Evolutionary conservation across 495 filamentous ascomycete species (phyloP).

Genomic region (Tuber calosporum): DNA sequence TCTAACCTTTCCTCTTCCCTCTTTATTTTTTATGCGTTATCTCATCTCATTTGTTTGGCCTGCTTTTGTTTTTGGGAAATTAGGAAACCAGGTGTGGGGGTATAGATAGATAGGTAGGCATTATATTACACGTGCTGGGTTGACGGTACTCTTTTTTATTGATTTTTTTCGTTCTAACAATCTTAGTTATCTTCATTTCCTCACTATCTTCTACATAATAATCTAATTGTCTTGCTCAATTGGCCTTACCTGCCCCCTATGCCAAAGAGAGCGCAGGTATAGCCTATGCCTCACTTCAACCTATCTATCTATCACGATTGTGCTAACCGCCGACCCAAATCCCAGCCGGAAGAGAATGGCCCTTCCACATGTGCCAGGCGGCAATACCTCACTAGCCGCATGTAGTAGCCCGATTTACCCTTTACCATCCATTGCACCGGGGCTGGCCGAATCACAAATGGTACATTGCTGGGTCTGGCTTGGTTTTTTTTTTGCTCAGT

Average conservation of each 20-base stretch:
- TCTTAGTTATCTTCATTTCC: background rate
- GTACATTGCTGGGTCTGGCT: background rate
- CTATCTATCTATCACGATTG: background rate
- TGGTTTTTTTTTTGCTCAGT: background rate
- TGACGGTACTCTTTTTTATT: background rate
- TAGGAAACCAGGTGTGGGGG: background rate
- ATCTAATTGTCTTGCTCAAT: background rate
- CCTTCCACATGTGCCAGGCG: background rate
- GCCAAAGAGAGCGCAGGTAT: background rate
- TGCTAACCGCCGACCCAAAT: background rate
- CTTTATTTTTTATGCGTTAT: background rate
- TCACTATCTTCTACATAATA: background rate
- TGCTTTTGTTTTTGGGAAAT: background rate
- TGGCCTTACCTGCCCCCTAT: background rate
- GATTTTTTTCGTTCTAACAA: background rate
- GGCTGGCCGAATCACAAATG: background rate
- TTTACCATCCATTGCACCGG: background rate
- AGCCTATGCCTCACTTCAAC: background rate
- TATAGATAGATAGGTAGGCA: background rate
- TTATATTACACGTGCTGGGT: constrained; percentile 2
- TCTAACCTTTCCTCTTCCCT: background rate
- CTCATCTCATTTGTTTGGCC: constrained; percentile 6
- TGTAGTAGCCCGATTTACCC: background rate
- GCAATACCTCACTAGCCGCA: background rate
- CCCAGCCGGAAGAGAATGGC: background rate